phyloP scores from a whole-genome alignment of 305 asterid genomes.

The Solanum hybrid region DNA sequence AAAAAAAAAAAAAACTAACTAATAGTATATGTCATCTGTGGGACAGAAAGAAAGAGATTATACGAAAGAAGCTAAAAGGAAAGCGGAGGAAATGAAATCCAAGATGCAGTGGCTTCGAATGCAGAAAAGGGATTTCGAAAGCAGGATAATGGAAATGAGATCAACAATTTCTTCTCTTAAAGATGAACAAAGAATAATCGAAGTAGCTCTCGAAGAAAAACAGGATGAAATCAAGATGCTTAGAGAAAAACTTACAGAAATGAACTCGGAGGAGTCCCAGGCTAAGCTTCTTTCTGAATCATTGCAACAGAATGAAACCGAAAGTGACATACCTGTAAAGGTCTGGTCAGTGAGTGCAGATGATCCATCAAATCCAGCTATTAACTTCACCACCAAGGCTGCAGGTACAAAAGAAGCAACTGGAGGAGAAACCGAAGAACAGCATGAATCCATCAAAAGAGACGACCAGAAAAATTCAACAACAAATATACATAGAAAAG shows the following conservation, averaged over 20 bases:
- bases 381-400: conserved; percentile 11
- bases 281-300: conserved; percentile 22
- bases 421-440: background rate
- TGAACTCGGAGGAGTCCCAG: conserved; percentile 12
- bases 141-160: conserved; percentile 40
- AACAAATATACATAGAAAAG: background rate
- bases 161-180: conserved; percentile 52
- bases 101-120: conserved; percentile 34
- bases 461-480: conserved; percentile 1
- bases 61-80: conserved; percentile 32
- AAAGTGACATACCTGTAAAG: conserved; percentile 23
- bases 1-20: background rate
- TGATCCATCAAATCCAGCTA: conserved; percentile 20
- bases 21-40: background rate
- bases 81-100: conserved; percentile 43
- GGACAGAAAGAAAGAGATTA: conserved; percentile 49
- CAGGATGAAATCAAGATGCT: conserved; percentile 40
- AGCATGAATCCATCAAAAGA: background rate
- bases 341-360: conserved; percentile 28
- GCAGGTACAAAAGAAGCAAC: background rate
- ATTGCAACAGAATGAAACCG: conserved; percentile 25
- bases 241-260: conserved; percentile 2
- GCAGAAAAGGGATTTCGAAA: conserved; percentile 38
- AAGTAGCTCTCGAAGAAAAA: conserved; percentile 35
- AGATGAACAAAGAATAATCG: conserved; percentile 43